A percentile compares a stretch with the other conserved stretches of the same genome.
phyloP scores from a whole-genome alignment of 129 eudicot genomes.

The Arctium lappa region DNA sequence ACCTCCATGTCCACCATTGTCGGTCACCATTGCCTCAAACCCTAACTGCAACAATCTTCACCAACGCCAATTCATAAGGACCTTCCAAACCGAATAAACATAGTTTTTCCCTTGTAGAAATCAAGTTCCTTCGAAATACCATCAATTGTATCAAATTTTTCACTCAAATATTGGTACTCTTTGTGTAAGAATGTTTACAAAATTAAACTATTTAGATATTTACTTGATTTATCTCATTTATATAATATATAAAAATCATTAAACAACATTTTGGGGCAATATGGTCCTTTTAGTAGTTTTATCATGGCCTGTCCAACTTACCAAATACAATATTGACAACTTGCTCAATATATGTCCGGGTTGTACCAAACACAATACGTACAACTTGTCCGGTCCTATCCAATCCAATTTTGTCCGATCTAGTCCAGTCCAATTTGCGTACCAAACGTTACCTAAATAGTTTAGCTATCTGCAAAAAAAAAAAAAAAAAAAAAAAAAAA shows the following conservation, averaged over 20 bases:
- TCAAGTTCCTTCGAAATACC: no score
- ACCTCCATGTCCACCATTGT: no score
- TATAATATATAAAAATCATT: no score
- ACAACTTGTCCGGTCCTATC: not conserved
- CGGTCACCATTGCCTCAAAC: no score
- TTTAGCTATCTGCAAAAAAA: not conserved
- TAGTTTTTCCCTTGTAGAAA: no score
- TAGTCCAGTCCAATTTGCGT: not conserved
- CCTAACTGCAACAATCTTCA: no score
- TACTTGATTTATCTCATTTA: not conserved
- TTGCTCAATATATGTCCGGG: not conserved
- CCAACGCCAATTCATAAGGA: no score
- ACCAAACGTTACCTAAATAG: not conserved
- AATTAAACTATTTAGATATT: not conserved
- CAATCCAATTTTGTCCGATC: not conserved
- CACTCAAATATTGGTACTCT: no score
- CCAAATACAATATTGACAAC: not conserved
- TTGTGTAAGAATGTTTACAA: no score
- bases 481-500: conserved; percentile 20
- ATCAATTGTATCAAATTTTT: no score
- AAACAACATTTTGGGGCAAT: not conserved
- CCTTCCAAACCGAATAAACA: no score
- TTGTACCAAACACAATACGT: not conserved
- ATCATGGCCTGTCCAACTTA: not conserved
- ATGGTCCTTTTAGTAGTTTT: not conserved